These are phyloP conservation scores for Ordospora colligata DNA, from an alignment of 371 early-diverging fungal species.

Conservation along the genomic window DNA sequence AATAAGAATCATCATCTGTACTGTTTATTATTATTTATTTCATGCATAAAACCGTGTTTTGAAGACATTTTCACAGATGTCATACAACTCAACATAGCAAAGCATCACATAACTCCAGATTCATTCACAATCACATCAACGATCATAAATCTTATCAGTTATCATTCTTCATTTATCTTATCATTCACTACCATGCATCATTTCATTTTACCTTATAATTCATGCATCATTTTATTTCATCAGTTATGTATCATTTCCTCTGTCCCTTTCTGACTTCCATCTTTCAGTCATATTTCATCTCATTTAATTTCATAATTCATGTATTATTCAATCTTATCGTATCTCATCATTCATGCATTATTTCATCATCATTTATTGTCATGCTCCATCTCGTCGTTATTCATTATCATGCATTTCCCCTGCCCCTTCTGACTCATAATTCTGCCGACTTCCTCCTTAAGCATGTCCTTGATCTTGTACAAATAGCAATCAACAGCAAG, in stretches of 20 bases:
- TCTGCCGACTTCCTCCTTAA: not conserved
- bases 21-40: constrained; percentile 5
- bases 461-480: constrained; percentile 7
- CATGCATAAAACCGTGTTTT: not conserved
- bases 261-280: too few species aligned
- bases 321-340: too few species aligned
- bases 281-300: too few species aligned
- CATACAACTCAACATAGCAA: too few species aligned
- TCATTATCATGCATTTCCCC: not conserved
- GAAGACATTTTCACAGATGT: not conserved
- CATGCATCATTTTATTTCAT: too few species aligned
- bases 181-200: too few species aligned
- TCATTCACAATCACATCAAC: not conserved
- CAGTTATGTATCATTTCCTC: too few species aligned
- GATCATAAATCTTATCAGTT: too few species aligned
- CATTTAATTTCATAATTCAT: too few species aligned
- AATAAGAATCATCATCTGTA: not conserved
- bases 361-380: not conserved
- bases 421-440: not conserved
- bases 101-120: not conserved
- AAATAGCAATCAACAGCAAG: not conserved
- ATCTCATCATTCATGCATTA: too few species aligned
- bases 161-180: too few species aligned
- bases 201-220: too few species aligned
- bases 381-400: not conserved